Evolutionary conservation across 495 filamentous ascomycete species (phyloP).

Genomic region (Xanthoparmelia taractica): DNA sequence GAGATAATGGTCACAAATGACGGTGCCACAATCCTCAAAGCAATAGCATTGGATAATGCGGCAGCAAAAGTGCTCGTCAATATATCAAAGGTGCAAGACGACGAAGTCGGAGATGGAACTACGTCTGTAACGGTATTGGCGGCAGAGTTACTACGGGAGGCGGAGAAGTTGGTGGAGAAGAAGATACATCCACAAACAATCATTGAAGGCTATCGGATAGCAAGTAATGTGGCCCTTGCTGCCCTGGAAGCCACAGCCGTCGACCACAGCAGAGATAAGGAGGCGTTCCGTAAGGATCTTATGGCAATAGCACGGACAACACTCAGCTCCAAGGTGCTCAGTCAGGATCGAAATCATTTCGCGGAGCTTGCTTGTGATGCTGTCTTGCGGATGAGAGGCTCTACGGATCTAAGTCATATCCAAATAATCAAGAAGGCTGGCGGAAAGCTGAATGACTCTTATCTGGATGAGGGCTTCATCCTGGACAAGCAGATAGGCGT

Average conservation of each 20-base stretch:
- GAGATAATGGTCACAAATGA: slow-evolving; percentile 98
- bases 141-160: slow-evolving; percentile 90
- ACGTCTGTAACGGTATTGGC: slow-evolving; percentile 87
- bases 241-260: slow-evolving; percentile 78
- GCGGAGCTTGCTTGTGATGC: slow-evolving; percentile 87
- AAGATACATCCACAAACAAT: slow-evolving; percentile 99
- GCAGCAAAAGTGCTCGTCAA: slow-evolving; percentile 97
- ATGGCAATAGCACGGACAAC: slow-evolving; percentile 91
- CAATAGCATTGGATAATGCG: slow-evolving; percentile 97
- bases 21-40: slow-evolving; percentile 94
- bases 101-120: slow-evolving; percentile 96
- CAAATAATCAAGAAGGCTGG: slow-evolving; percentile 99
- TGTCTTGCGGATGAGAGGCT: slow-evolving; percentile 80
- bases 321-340: slow-evolving; percentile 91
- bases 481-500: slow-evolving; percentile 98
- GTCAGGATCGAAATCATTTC: slow-evolving; percentile 90
- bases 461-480: slow-evolving; percentile 96
- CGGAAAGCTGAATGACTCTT: slow-evolving; percentile 93
- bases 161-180: slow-evolving; percentile 91
- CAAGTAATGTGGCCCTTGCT: slow-evolving; percentile 74
- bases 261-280: slow-evolving; percentile 74
- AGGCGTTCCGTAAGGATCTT: slow-evolving; percentile 82
- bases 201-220: slow-evolving; percentile 98
- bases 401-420: slow-evolving; percentile 92
- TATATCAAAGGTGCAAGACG: slow-evolving; percentile 98